Evolutionary conservation across 495 filamentous ascomycete species (phyloP).

Genomic region (Cenococcum geophilum): DNA sequence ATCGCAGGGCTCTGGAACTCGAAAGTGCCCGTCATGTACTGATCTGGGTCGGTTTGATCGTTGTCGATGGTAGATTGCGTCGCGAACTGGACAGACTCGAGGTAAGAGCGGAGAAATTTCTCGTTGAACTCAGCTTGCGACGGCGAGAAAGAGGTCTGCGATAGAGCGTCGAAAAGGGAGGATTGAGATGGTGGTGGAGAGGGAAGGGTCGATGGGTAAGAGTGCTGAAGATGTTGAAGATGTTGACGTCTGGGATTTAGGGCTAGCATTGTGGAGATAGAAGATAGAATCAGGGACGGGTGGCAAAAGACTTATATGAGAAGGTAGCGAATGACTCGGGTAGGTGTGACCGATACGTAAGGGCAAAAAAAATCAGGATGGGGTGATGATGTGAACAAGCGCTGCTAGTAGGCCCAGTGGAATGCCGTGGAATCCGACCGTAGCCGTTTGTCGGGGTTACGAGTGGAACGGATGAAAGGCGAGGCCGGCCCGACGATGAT

Average conservation of each 20-base stretch:
- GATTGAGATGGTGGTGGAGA: conserved; percentile 20
- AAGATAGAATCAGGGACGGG: conserved; percentile 22
- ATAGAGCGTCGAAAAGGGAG: conserved; percentile 8
- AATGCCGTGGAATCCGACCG: conserved; percentile 22
- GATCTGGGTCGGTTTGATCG: conserved; percentile 15
- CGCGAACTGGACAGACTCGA: conserved; percentile 27
- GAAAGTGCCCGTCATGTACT: conserved; percentile 29
- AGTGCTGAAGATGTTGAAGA: conserved; percentile 19
- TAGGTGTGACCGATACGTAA: conserved; percentile 9
- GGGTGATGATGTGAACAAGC: conserved; percentile 22
- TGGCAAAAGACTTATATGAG: conserved; percentile 29
- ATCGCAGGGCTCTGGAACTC: conserved; percentile 30
- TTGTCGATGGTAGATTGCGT: conserved; percentile 12
- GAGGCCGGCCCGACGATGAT: conserved; percentile 3
- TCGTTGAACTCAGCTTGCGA: conserved; percentile 16
- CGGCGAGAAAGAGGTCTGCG: conserved; percentile 17
- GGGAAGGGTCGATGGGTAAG: conserved; percentile 13
- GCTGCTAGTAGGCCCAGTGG: conserved; percentile 4
- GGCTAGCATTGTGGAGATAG: conserved; percentile 24
- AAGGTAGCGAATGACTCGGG: conserved; percentile 17
- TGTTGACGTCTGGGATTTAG: conserved; percentile 29
- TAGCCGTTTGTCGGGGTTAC: conserved; percentile 7
- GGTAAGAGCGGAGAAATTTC: conserved; percentile 26
- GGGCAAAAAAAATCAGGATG: conserved; percentile 14
- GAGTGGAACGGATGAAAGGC: neutral